phyloP scores from a whole-genome alignment of 176 grass and related monocot species.

The Bothriochloa decipiens region DNA sequence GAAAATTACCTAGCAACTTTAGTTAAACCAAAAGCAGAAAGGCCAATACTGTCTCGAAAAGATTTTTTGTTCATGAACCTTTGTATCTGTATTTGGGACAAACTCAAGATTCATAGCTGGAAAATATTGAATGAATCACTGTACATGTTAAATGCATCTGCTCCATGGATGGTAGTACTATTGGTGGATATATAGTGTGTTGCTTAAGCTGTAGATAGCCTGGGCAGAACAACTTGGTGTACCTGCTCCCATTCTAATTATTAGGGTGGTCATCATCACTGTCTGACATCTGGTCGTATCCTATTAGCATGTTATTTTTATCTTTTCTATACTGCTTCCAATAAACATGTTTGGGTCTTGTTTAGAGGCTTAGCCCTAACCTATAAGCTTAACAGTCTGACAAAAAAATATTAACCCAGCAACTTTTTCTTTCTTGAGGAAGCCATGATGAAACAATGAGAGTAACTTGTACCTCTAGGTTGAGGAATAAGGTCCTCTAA shows the following conservation, averaged over 20 bases:
- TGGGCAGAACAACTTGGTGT: neutral
- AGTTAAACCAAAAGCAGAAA: slow-evolving; percentile 21
- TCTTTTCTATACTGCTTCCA: neutral
- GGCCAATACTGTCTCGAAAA: neutral
- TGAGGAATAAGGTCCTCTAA: neutral
- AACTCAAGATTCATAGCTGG: neutral
- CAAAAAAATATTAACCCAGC: neutral
- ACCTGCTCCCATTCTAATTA: neutral
- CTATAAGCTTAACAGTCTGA: neutral
- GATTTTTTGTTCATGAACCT: neutral
- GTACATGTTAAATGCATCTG: neutral
- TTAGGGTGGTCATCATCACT: neutral
- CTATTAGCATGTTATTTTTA: neutral
- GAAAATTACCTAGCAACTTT: neutral
- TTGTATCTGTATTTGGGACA: neutral
- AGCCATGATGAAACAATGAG: neutral
- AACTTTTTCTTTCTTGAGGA: neutral
- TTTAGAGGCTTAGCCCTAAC: neutral
- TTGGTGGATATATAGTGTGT: neutral
- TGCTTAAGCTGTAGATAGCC: neutral
- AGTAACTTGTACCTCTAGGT: neutral
- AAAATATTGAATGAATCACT: neutral
- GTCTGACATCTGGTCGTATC: neutral
- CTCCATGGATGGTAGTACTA: neutral
- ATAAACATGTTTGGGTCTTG: slow-evolving; percentile 13